Conservation (phyloP, 257 asterid genomes). For the Henckelia pumila region DNA sequence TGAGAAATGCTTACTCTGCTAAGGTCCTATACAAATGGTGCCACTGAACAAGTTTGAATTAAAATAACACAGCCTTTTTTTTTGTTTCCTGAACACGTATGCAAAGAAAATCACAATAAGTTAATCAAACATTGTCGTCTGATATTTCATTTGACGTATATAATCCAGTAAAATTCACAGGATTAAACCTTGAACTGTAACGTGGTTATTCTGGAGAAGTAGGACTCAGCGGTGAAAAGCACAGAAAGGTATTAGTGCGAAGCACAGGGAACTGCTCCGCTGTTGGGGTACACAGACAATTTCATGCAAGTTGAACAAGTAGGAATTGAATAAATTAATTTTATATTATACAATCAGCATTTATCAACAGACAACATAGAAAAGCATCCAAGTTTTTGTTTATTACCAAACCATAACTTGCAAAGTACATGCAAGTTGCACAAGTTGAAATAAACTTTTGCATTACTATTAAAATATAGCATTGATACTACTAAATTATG, state of each 20-base stretch:
- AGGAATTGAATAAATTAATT: constrained; percentile 13
- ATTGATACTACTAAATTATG: constrained; percentile 3
- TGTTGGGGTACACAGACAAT: constrained; percentile 29
- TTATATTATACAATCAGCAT: constrained; percentile 16
- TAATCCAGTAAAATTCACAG: neutral
- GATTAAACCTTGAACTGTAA: constrained; percentile 11
- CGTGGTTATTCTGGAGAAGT: constrained; percentile 9
- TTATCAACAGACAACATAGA: constrained; percentile 23
- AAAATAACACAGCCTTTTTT: constrained; percentile 7
- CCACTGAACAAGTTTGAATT: constrained; percentile 22
- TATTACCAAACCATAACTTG: constrained; percentile 26
- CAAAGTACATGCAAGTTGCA: constrained; percentile 34
- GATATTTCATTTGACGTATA: neutral
- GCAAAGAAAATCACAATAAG: no score
- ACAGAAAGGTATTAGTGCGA: constrained; percentile 14
- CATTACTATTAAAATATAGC: constrained; percentile 18
- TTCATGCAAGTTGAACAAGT: constrained; percentile 49
- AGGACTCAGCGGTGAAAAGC: constrained; percentile 7
- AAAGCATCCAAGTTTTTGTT: constrained; percentile 11
- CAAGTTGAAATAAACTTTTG: constrained; percentile 30
- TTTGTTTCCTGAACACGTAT: constrained; percentile 8
- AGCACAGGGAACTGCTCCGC: constrained; percentile 23
- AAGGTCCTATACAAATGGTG: constrained; percentile 3
- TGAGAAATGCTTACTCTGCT: constrained; percentile 9
- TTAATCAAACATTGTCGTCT: no score